These are phyloP conservation scores for Coemansia asiatica DNA, from an alignment of 192 early-diverging fungal genomes.

Conservation along the genomic window DNA sequence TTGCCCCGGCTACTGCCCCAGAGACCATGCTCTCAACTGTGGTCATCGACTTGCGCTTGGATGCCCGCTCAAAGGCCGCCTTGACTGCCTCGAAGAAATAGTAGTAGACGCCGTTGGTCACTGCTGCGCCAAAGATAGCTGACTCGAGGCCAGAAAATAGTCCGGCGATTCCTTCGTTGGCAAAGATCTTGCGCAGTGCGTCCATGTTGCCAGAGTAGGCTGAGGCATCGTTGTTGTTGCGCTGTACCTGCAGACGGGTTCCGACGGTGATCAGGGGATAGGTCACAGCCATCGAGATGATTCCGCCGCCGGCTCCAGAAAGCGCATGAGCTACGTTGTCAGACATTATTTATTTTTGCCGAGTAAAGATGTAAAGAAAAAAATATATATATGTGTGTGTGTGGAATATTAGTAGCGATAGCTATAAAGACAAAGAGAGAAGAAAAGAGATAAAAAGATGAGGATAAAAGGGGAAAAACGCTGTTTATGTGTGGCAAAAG, in stretches of 20 bases:
- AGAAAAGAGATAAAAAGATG: neutral
- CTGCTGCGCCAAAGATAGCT: constrained; percentile 92
- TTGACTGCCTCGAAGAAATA: constrained; percentile 91
- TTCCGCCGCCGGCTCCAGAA: constrained; percentile 82
- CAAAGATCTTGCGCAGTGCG: constrained; percentile 84
- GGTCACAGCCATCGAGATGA: constrained; percentile 89
- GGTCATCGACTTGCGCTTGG: constrained; percentile 65
- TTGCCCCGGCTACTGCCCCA: constrained; percentile 83
- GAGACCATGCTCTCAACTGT: constrained; percentile 90
- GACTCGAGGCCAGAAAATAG: constrained; percentile 94
- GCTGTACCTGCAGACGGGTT: constrained; percentile 79
- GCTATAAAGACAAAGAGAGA: too few relatives aligned
- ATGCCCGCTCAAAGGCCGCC: constrained; percentile 73
- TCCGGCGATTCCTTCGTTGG: constrained; percentile 83
- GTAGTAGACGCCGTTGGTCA: constrained; percentile 91
- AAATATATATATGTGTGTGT: neutral
- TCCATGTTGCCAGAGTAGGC: constrained; percentile 68
- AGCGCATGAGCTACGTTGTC: constrained; percentile 83
- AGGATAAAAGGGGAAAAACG: neutral
- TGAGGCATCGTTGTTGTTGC: constrained; percentile 58
- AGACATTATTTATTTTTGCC: constrained; percentile 57
- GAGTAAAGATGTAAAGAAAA: neutral
- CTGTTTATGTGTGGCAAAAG: neutral
- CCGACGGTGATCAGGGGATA: constrained; percentile 85
- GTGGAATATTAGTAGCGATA: too few relatives aligned